phyloP scores from a whole-genome alignment of 495 filamentous ascomycete genomes.

The Aspergillus asperescens region DNA sequence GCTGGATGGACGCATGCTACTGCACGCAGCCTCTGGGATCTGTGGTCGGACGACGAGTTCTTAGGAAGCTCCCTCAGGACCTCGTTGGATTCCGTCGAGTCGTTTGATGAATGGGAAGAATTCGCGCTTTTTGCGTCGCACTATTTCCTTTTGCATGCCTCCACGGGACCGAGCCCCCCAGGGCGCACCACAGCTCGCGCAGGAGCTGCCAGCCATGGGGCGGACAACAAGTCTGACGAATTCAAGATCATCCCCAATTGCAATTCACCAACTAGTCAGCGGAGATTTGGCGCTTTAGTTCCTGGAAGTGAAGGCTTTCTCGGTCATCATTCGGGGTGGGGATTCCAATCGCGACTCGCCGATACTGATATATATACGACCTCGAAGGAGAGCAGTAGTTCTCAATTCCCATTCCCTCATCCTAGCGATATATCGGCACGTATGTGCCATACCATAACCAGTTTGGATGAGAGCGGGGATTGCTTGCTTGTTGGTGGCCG shows the following conservation, averaged over 20 bases:
- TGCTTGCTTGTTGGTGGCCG: conserved; percentile 73
- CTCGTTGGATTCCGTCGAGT: conserved; percentile 61
- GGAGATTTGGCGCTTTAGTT: conserved; percentile 44
- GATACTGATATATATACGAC: conserved; percentile 55
- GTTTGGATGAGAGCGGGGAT: conserved; percentile 38
- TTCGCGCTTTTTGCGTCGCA: conserved; percentile 81
- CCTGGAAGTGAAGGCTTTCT: conserved; percentile 32
- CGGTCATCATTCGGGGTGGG: conserved; percentile 57
- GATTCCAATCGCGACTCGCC: conserved; percentile 52
- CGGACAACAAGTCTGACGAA: conserved; percentile 13
- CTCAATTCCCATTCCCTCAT: conserved; percentile 25
- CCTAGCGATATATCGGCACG: conserved; percentile 43
- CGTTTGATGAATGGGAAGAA: conserved; percentile 96
- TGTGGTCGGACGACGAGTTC: conserved; percentile 67
- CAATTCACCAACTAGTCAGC: conserved; percentile 16
- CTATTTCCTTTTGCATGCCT: conserved; percentile 76
- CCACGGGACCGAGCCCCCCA: conserved; percentile 12
- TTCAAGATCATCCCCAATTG: conserved; percentile 23
- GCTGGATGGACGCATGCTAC: conserved; percentile 59
- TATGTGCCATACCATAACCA: conserved; percentile 74
- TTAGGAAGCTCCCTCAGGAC: conserved; percentile 50
- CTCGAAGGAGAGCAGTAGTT: conserved; percentile 18
- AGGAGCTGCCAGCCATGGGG: not conserved
- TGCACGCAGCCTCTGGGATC: conserved; percentile 65
- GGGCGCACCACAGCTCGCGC: not conserved